A percentile compares a stretch with the other conserved stretches of the same genome.
Conservation (phyloP, 2,329 filamentous ascomycete species). For the Cytospora piceicola region DNA sequence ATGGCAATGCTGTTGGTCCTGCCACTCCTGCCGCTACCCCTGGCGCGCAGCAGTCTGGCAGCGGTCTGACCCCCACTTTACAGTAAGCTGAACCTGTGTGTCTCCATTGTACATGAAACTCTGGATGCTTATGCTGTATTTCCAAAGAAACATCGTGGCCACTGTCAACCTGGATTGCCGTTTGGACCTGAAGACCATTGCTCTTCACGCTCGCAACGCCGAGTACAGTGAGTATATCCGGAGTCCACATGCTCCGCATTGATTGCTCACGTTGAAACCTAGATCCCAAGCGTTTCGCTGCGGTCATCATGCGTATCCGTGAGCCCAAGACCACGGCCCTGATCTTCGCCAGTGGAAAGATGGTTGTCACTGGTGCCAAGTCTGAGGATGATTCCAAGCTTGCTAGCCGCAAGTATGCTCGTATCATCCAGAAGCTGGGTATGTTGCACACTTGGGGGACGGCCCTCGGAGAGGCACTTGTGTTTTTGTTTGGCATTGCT, state of each 20-base stretch:
- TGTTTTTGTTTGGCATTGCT: neutral
- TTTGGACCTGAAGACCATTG: constrained; percentile 97
- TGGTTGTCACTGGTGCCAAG: constrained; percentile 98
- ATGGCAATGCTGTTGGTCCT: constrained; percentile 82
- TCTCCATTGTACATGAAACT: constrained; percentile 41
- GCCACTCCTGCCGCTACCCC: constrained; percentile 91
- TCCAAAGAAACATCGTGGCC: constrained; percentile 94
- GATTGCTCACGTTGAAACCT: constrained; percentile 21
- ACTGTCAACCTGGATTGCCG: constrained; percentile 98
- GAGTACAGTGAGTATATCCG: constrained; percentile 69
- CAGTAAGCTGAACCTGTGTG: constrained; percentile 78
- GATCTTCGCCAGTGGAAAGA: constrained; percentile 98
- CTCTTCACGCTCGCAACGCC: constrained; percentile 94
- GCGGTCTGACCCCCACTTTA: constrained; percentile 89
- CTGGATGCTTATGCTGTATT: constrained; percentile 57
- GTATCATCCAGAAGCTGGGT: constrained; percentile 97
- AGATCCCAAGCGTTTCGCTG: constrained; percentile 81
- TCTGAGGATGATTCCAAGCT: constrained; percentile 98
- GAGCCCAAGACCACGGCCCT: constrained; percentile 98
- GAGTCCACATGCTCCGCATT: constrained; percentile 18
- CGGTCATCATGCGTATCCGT: constrained; percentile 99
- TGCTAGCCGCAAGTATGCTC: constrained; percentile 94
- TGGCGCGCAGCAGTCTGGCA: constrained; percentile 78
- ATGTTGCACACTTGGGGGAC: neutral
- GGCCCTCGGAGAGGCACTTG: accelerated